Evolutionary conservation across 257 asterid species (phyloP).

Genomic region (Sherardia arvensis): DNA sequence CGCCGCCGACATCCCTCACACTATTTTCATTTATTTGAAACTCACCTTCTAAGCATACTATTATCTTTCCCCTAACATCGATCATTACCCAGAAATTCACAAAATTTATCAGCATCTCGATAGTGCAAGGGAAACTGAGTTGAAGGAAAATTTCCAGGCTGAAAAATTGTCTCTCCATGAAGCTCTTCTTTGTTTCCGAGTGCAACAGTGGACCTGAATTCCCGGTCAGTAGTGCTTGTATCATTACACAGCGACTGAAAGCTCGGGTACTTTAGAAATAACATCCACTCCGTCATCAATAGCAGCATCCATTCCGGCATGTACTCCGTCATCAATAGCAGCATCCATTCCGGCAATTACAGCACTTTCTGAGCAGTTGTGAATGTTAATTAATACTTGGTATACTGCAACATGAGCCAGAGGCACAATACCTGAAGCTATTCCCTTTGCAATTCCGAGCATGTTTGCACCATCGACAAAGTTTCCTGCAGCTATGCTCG

Average conservation of each 20-base stretch:
- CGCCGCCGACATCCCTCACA: slow-evolving; percentile 2
- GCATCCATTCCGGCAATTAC: background rate
- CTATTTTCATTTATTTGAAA: no score
- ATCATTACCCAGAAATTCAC: background rate
- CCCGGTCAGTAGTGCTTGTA: background rate
- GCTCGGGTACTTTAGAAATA: background rate
- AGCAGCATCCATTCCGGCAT: background rate
- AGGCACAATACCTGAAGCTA: slow-evolving; percentile 1
- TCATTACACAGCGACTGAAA: background rate
- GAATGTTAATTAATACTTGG: background rate
- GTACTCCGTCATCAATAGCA: slow-evolving; percentile 3
- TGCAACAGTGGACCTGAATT: background rate
- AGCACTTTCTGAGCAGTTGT: background rate
- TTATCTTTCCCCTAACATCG: background rate
- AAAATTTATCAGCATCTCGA: background rate
- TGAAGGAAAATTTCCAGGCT: background rate
- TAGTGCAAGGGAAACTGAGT: background rate
- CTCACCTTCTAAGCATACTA: background rate
- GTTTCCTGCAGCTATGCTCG: slow-evolving; percentile 6
- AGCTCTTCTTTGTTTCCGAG: slow-evolving; percentile 1
- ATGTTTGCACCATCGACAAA: background rate
- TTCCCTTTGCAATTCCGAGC: slow-evolving; percentile 2
- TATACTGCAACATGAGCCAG: slow-evolving; percentile 1
- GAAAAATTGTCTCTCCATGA: background rate
- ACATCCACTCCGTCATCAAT: slow-evolving; percentile 6